A percentile compares a stretch with the other conserved stretches of the same genome.
phyloP scores from a whole-genome alignment of 2,329 filamentous ascomycete species.

The Fusarium palustre region DNA sequence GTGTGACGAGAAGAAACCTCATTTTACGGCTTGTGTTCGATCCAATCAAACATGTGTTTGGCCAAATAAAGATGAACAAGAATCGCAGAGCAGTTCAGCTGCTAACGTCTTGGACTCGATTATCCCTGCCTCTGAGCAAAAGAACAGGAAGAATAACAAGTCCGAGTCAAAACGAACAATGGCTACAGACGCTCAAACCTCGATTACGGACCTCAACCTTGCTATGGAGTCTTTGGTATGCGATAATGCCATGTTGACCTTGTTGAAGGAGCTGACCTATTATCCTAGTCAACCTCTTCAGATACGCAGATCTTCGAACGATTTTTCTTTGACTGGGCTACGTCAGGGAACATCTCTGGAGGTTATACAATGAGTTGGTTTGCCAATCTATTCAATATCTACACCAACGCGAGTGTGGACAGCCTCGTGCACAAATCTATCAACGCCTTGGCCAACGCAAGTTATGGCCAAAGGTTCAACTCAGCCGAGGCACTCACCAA shows the following conservation, averaged over 20 bases:
- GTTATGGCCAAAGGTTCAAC: constrained; percentile 1
- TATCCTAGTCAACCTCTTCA: neutral
- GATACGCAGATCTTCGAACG: neutral
- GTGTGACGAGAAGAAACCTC: constrained; percentile 1
- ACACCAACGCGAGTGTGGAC: neutral
- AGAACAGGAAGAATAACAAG: too few species aligned
- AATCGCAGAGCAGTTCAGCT: neutral
- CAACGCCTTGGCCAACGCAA: neutral
- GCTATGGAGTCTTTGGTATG: neutral
- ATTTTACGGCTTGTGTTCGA: neutral
- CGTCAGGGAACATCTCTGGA: neutral
- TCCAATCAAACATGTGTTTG: neutral
- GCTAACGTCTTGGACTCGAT: neutral
- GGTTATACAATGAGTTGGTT: neutral
- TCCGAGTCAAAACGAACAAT: too few species aligned
- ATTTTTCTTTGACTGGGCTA: constrained; percentile 1
- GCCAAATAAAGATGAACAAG: neutral
- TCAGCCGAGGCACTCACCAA: neutral
- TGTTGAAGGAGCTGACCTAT: neutral
- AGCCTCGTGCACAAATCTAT: neutral
- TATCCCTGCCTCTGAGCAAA: neutral
- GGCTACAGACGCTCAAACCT: neutral
- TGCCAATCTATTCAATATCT: neutral
- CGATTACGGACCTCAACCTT: neutral
- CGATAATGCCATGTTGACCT: accelerated